Base-by-base conservation (phyloP, 106 monocot genomes). In the Cymbidium sinense region DNA sequence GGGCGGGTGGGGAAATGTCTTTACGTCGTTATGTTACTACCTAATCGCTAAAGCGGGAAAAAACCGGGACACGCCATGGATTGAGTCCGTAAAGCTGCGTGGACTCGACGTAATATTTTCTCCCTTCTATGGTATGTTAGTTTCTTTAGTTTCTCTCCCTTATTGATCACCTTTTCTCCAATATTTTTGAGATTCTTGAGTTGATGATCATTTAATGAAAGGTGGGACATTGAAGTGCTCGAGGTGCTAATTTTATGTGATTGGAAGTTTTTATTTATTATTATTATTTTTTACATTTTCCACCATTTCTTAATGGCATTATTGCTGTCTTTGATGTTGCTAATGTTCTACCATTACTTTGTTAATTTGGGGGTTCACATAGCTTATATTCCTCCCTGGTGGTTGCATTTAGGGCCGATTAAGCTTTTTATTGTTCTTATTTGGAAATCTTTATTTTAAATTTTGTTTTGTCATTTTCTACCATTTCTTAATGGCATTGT, bases 191-290 rank as follows among this genome's bases (percentile, higher is more conserved):
- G 34, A 6, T 71, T 71, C 37, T 71, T 10, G 71, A 39, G 34
- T 37, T 37, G 71, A 20, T 71, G 34, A 23, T 35, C 37, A 20
- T 36, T 37, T 33, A 71, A 33, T 71, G 37, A 71, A 36, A n/a
- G n/a, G 37, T 39, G 71, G 37, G 71, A n/a, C 71, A 20, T 71
- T 20, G 37, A 37, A 71, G 21, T 71, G 71, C 37, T 37, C 37
- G 71, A 36, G 17, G 37, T 71, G 71, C 71, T 71, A 36, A 71
- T 71, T 71, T 71, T 39, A 35, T 37, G 71, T 39, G 71, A 35
- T 71, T 71, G 71, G 71, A 71, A 71, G 19, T 39, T 23, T 71
- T 31, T 7, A 33, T 67, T 67, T 33, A n/a, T n/a, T n/a, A n/a
- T n/a, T n/a, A n/a, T n/a, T n/a, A n/a, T n/a, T n/a, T n/a, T n/a